Percentiles rank a stretch among this genome's conserved stretches.
Conservation (phyloP, 768 basidiomycete genomes). For the Podaxis pistillaris region DNA sequence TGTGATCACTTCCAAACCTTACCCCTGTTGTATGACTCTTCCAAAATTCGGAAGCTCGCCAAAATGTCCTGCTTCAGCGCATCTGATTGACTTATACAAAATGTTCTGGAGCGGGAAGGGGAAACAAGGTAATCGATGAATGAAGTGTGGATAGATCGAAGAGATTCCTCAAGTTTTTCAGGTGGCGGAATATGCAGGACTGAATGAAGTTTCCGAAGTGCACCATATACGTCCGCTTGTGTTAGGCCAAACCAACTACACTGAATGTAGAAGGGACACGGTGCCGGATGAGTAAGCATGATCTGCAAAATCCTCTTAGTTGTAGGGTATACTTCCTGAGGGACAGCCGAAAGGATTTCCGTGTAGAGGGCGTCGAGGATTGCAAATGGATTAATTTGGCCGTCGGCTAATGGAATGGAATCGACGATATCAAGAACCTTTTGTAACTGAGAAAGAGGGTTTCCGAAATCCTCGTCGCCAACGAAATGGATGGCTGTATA, state of each 20-base stretch:
- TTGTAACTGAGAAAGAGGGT: slow-evolving; percentile 4
- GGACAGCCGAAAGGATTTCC: not conserved
- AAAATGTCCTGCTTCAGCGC: too few species aligned
- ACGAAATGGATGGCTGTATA: slow-evolving; percentile 23
- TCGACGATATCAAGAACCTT: slow-evolving; percentile 1
- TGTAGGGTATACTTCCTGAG: not conserved
- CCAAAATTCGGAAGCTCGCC: too few species aligned
- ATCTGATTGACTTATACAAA: not conserved
- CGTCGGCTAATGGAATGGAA: too few species aligned
- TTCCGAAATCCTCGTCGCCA: slow-evolving; percentile 8
- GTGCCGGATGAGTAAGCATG: not conserved
- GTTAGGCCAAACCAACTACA: not conserved
- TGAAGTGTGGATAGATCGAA: not conserved
- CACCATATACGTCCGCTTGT: not conserved
- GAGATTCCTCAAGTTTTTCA: not conserved
- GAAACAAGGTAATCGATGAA: not conserved
- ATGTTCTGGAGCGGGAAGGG: not conserved
- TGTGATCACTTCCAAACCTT: too few species aligned
- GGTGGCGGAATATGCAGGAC: not conserved
- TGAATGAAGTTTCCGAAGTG: not conserved
- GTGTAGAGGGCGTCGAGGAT: slow-evolving; percentile 12
- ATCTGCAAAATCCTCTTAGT: not conserved
- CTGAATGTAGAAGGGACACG: not conserved
- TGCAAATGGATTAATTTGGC: not conserved
- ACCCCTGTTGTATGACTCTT: too few species aligned